phyloP scores from a whole-genome alignment of 2,329 filamentous ascomycete genomes.

The Blastomyces emzantsi region DNA sequence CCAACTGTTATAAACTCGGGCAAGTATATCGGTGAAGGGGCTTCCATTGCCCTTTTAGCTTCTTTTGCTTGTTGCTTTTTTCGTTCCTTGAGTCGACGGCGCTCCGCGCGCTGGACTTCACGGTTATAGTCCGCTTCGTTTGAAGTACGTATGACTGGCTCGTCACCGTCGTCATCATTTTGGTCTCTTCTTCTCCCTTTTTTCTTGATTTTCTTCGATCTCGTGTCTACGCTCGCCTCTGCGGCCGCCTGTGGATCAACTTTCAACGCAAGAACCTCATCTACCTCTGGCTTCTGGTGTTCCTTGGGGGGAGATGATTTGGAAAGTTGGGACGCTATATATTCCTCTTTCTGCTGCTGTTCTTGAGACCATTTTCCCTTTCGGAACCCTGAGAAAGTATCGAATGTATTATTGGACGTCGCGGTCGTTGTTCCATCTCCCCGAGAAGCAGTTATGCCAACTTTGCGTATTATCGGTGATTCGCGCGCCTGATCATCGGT shows the following conservation, averaged over 20 bases:
- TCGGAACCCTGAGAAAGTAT: conserved; percentile 3
- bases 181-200: conserved; percentile 1
- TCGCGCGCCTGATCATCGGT: not conserved
- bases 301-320: not conserved
- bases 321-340: not conserved
- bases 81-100: conserved; percentile 5
- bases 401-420: not conserved
- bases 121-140: not conserved
- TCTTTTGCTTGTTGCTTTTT: conserved; percentile 36
- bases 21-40: conserved; percentile 58
- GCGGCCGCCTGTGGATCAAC: not conserved
- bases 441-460: not conserved
- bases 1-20: conserved; percentile 89
- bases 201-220: not conserved
- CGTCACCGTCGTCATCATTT: not conserved
- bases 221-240: not conserved
- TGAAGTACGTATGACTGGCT: not conserved
- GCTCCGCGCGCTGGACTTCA: not conserved
- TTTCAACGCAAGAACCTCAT: not conserved
- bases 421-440: not conserved
- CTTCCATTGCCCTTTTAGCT: conserved; percentile 37
- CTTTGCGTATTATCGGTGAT: not conserved
- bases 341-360: not conserved
- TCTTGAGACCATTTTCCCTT: conserved; percentile 6
- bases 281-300: not conserved